Evolutionary conservation across 2,329 filamentous ascomycete genomes (phyloP), one percentile per base, ranked within the genome.

Genomic region (Cladophialophora yegresii): DNA sequence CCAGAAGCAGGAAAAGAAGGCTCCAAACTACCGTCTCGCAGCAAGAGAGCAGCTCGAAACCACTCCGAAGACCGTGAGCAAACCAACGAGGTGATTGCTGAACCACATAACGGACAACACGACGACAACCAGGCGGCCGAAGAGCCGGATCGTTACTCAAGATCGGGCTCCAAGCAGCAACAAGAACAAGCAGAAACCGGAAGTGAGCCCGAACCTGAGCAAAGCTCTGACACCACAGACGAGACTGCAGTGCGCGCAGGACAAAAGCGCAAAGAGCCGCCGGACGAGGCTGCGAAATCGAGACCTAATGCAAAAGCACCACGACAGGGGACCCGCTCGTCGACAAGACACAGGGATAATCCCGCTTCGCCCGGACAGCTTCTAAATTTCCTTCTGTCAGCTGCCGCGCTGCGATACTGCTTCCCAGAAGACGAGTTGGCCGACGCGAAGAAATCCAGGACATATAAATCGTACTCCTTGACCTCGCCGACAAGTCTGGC

Each of bases 401-500:
- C 65, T 22, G 58, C 65, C 16, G 59, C 71, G 2, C 43, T 72
- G 12, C 55, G 58, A 2, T 65, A 70, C 51, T 72, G 71, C 60
- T 71, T 67, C 12, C 71, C 71, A 1, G 64, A 64, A 16, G 71
- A 73, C 26, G 71, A 72, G 53, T 65, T 63, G 20, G 64, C 67
- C 50, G 67, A 70, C 13, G 47, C 67, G 2, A 54, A 60, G 36
- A 61, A 66, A 13, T 50, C 53, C n/a, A 63, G 59, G 12, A 57
- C 64, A 33, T 59, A 61, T 20, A 69, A 69, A n/a, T 67, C 66
- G 33, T 73, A 71, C 57, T 67, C 66, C 5, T 61, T 64, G 10
- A 68, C 68, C 1, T 65, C 68, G 16, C 64, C 70, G 8, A 61
- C 65, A 7, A 54, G 45, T 7, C 69, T 73, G 53, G 78, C 72